Conservation (phyloP, 768 basidiomycete species). For the Leccinellum luteum region DNA sequence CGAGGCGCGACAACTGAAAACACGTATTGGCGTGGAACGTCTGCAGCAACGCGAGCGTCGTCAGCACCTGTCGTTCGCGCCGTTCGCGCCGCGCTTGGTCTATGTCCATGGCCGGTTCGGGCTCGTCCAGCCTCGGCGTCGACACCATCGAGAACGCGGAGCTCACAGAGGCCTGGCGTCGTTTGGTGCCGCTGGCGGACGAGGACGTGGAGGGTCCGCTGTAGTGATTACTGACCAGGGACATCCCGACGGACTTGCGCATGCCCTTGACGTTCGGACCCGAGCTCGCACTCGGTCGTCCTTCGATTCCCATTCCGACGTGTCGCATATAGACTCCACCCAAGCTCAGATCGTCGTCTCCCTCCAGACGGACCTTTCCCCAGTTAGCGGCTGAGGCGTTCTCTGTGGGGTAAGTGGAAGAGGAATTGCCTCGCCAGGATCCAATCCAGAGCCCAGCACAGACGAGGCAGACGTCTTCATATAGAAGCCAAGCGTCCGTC, state of each 20-base stretch:
- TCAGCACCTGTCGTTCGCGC: slow-evolving; percentile 37
- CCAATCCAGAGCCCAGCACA: slow-evolving; percentile 85
- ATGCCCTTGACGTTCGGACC: slow-evolving; percentile 36
- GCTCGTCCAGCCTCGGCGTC: slow-evolving; percentile 30
- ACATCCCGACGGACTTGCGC: slow-evolving; percentile 49
- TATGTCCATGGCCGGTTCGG: slow-evolving; percentile 1
- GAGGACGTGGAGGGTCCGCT: slow-evolving; percentile 30
- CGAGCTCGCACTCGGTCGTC: slow-evolving; percentile 38
- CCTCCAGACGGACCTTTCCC: slow-evolving; percentile 60
- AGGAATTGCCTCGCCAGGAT: slow-evolving; percentile 51
- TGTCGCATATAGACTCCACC: slow-evolving; percentile 46
- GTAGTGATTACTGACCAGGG: slow-evolving; percentile 35
- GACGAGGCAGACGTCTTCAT: slow-evolving; percentile 81
- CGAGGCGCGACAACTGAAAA: slow-evolving; percentile 52
- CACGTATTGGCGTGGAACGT: slow-evolving; percentile 65
- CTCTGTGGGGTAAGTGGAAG: slow-evolving; percentile 47
- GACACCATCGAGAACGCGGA: slow-evolving; percentile 18
- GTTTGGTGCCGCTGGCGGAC: slow-evolving; percentile 30
- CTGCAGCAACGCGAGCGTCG: slow-evolving; percentile 60
- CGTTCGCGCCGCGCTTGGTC: slow-evolving; percentile 21
- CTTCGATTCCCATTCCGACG: slow-evolving; percentile 72
- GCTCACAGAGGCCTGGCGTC: slow-evolving; percentile 33
- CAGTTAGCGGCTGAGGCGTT: slow-evolving; percentile 47
- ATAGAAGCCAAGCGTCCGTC: slow-evolving; percentile 77
- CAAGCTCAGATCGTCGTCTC: slow-evolving; percentile 59